These are phyloP conservation scores for Xylaria castorea DNA, from an alignment of 495 filamentous ascomycete species.

Conservation along the genomic window DNA sequence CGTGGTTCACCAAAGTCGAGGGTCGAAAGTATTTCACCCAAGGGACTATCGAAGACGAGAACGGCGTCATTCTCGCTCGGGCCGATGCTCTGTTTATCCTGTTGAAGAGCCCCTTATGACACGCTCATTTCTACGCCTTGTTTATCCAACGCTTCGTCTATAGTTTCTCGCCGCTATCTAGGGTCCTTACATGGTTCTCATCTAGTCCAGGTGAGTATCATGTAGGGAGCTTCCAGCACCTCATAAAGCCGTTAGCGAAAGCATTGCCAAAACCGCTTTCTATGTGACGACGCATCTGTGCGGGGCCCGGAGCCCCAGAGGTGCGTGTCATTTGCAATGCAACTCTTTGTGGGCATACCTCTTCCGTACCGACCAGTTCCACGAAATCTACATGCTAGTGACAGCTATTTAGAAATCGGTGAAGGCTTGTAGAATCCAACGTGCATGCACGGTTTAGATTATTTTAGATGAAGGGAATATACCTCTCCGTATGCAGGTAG, in stretches of 20 bases:
- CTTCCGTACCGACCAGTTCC: neutral
- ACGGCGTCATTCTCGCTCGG: conserved; percentile 49
- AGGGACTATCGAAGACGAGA: conserved; percentile 49
- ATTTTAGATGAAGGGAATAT: neutral
- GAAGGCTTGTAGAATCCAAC: neutral
- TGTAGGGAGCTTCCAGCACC: neutral
- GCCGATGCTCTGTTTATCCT: conserved; percentile 56
- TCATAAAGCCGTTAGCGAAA: neutral
- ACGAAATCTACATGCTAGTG: neutral
- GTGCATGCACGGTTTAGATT: neutral
- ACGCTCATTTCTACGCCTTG: neutral
- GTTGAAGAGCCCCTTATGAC: conserved; percentile 34
- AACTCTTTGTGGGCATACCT: neutral
- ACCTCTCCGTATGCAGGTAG: neutral
- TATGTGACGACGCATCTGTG: neutral
- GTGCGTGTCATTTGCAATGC: neutral
- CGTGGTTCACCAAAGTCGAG: conserved; percentile 45
- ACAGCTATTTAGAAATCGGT: neutral
- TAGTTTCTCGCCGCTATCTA: neutral
- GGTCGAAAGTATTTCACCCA: conserved; percentile 56
- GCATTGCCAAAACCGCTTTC: neutral
- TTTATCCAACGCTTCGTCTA: neutral
- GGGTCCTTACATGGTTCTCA: neutral
- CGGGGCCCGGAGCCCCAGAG: neutral
- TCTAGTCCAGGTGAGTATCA: neutral